Percentiles rank a stretch among this genome's conserved stretches.
Conservation (phyloP, 2,329 filamentous ascomycete genomes). For the Aspergillus unguis region DNA sequence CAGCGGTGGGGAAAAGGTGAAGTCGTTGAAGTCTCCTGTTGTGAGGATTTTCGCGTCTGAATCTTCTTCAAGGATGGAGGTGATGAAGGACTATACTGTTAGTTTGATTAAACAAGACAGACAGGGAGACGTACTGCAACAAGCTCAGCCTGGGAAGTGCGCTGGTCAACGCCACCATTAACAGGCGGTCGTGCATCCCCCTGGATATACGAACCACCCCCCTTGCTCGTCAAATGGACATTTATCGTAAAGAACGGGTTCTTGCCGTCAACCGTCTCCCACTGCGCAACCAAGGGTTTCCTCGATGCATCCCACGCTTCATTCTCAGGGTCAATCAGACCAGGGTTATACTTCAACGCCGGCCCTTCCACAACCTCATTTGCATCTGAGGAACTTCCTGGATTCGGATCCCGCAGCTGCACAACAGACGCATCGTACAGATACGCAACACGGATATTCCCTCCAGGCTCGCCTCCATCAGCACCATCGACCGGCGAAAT, state of each 20-base stretch:
- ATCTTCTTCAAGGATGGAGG: conserved; percentile 56
- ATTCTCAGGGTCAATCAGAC: conserved; percentile 62
- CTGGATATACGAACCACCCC: conserved; percentile 61
- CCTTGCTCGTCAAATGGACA: conserved; percentile 66
- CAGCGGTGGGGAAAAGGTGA: conserved; percentile 60
- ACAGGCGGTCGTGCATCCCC: conserved; percentile 65
- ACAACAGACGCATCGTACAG: conserved; percentile 63
- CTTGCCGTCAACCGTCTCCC: conserved; percentile 56
- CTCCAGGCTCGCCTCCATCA: conserved; percentile 66
- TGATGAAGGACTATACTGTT: conserved; percentile 49
- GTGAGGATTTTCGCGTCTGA: conserved; percentile 56
- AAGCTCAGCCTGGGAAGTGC: conserved; percentile 56
- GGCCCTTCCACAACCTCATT: conserved; percentile 58
- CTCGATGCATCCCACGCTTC: conserved; percentile 59
- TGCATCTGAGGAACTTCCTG: conserved; percentile 53
- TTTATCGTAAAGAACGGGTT: conserved; percentile 68
- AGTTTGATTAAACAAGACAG: neutral
- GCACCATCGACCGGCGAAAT: conserved; percentile 58
- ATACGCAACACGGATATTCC: conserved; percentile 69
- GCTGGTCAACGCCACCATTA: conserved; percentile 60
- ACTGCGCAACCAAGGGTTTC: conserved; percentile 66
- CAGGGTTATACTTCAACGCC: conserved; percentile 65
- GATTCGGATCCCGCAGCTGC: conserved; percentile 57
- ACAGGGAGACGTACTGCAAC: conserved; percentile 50
- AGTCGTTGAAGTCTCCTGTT: conserved; percentile 72